These are phyloP conservation scores for Heterobasidion parviporum DNA, from an alignment of 1,284 basidiomycete genomes.

Conservation along the genomic window DNA sequence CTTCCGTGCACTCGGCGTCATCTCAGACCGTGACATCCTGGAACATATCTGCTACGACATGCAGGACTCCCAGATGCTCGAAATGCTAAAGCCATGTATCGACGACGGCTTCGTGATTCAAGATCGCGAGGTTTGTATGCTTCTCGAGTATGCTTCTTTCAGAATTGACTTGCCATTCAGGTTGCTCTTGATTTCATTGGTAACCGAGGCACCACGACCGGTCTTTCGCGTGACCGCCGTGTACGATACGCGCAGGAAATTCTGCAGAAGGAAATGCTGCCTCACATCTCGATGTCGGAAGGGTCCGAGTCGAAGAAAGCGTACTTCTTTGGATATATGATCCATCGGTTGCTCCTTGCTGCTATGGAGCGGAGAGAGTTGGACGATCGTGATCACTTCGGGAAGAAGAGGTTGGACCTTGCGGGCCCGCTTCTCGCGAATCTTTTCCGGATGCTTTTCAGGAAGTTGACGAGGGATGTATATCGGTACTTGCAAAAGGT, in stretches of 20 bases:
- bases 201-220: slow-evolving; percentile 93
- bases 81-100: slow-evolving; percentile 98
- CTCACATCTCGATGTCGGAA: slow-evolving; percentile 94
- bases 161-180: slow-evolving; percentile 20
- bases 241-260: slow-evolving; percentile 97
- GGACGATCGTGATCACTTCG: slow-evolving; percentile 99
- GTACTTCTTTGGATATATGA: slow-evolving; percentile 99
- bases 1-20: slow-evolving; percentile 96
- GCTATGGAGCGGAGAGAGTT: slow-evolving; percentile 92
- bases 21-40: slow-evolving; percentile 95
- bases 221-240: slow-evolving; percentile 86
- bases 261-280: slow-evolving; percentile 97
- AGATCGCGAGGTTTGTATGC: slow-evolving; percentile 73
- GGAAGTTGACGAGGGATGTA: slow-evolving; percentile 94
- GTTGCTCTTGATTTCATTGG: slow-evolving; percentile 95
- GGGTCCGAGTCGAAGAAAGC: slow-evolving; percentile 98
- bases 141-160: neutral
- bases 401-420: slow-evolving; percentile 95
- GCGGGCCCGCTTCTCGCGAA: slow-evolving; percentile 94
- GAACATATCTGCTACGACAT: slow-evolving; percentile 99
- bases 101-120: slow-evolving; percentile 99
- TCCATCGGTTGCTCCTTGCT: slow-evolving; percentile 90
- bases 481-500: slow-evolving; percentile 97
- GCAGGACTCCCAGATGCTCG: slow-evolving; percentile 92
- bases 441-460: slow-evolving; percentile 96